These are phyloP conservation scores for Melianthus villosus DNA, from an alignment of 441 rosid species.

Conservation along the genomic window DNA sequence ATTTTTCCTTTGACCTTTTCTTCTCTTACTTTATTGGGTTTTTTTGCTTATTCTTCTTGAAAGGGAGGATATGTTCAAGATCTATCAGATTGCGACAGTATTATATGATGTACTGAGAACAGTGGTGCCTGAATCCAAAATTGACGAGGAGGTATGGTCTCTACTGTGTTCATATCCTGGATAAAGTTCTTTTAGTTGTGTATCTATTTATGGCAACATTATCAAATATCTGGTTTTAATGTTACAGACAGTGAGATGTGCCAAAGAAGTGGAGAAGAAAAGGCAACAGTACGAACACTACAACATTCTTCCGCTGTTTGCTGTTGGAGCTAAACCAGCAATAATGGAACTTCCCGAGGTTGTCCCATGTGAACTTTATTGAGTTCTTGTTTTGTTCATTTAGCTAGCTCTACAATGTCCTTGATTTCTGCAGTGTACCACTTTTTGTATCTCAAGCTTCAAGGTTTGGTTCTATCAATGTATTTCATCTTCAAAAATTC, in stretches of 20 bases:
- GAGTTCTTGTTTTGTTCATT: constrained; percentile 6
- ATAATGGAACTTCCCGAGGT: constrained; percentile 93
- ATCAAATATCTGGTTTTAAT: constrained; percentile 4
- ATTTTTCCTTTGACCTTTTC: constrained; percentile 6
- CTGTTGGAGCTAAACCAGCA: constrained; percentile 52
- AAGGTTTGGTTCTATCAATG: no score
- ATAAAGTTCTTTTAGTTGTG: constrained; percentile 3
- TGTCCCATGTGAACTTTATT: constrained; percentile 11
- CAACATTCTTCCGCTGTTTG: constrained; percentile 76
- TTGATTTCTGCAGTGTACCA: no score
- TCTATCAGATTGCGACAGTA: constrained; percentile 64
- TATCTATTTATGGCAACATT: constrained; percentile 7
- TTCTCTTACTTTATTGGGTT: constrained; percentile 8
- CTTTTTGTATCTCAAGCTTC: no score
- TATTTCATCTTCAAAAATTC: constrained; percentile 8
- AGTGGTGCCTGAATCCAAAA: constrained; percentile 32
- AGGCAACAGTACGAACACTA: constrained; percentile 46
- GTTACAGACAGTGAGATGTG: constrained; percentile 45
- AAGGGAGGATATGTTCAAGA: constrained; percentile 92
- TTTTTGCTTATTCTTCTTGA: constrained; percentile 16
- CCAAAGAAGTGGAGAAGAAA: constrained; percentile 55
- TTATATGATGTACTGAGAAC: constrained; percentile 64
- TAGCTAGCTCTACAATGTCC: constrained; percentile 6
- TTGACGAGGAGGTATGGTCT: constrained; percentile 48
- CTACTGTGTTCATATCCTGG: constrained; percentile 1